A percentile compares a stretch with the other conserved stretches of the same genome.
These are phyloP conservation scores for Hygrocybe coccinea DNA, from an alignment of 768 basidiomycete genomes.

Conservation along the genomic window DNA sequence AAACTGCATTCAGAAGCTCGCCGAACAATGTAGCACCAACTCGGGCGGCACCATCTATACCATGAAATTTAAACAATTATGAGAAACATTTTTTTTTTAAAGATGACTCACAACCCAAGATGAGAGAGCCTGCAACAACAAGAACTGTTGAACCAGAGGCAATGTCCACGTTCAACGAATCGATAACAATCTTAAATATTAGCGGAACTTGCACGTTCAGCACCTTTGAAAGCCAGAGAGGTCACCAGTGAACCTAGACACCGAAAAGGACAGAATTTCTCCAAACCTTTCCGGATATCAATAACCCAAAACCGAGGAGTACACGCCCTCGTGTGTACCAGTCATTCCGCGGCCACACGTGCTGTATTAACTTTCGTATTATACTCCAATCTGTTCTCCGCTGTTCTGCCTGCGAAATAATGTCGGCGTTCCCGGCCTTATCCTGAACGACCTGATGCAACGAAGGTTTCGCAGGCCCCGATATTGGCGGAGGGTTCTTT, in stretches of 20 bases:
- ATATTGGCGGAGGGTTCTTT: neutral
- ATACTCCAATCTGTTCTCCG: slow-evolving; percentile 83
- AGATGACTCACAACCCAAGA: slow-evolving; percentile 77
- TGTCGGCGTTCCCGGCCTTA: neutral
- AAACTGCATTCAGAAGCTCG: slow-evolving; percentile 91
- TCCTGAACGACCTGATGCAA: neutral
- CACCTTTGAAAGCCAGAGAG: slow-evolving; percentile 50
- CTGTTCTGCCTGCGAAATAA: slow-evolving; percentile 43
- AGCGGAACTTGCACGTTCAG: slow-evolving; percentile 98
- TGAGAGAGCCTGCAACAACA: slow-evolving; percentile 84
- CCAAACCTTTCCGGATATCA: slow-evolving; percentile 81
- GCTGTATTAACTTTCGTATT: slow-evolving; percentile 71
- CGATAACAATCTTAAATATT: slow-evolving; percentile 89
- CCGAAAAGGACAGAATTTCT: neutral
- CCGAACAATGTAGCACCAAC: slow-evolving; percentile 86
- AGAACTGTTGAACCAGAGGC: slow-evolving; percentile 74
- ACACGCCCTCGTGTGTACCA: slow-evolving; percentile 81
- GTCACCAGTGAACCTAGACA: neutral
- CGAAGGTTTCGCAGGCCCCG: neutral
- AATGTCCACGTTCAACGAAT: slow-evolving; percentile 81
- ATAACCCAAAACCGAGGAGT: slow-evolving; percentile 70
- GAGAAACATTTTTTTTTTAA: neutral
- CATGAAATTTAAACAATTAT: neutral
- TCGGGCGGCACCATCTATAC: slow-evolving; percentile 81
- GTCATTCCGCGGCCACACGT: slow-evolving; percentile 90